Percentiles rank a stretch among this genome's conserved stretches.
phyloP scores from a whole-genome alignment of 257 asterid genomes.

The Solanum tarijense region DNA sequence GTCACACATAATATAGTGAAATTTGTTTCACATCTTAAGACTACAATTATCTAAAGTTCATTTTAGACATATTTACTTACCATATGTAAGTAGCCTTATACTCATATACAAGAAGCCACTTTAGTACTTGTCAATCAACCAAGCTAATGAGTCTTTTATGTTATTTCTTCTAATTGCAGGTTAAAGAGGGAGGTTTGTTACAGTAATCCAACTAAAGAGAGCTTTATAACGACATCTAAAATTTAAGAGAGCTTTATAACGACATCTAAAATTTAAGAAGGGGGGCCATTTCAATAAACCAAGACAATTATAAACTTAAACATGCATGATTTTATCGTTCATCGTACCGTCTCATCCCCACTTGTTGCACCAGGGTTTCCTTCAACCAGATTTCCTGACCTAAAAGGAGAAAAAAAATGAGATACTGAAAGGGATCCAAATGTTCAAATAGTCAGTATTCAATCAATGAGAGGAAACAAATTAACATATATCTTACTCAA shows the following conservation, averaged over 20 bases:
- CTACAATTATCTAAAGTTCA: neutral
- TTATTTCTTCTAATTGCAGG: neutral
- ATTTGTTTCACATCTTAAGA: neutral
- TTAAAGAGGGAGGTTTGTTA: neutral
- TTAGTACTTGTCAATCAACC: neutral
- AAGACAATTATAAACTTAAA: neutral
- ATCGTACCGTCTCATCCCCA: constrained; percentile 95
- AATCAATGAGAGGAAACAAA: neutral
- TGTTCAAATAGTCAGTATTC: neutral
- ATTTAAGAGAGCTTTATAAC: neutral
- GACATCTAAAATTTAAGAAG: neutral
- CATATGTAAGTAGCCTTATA: neutral
- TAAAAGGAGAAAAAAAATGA: constrained; percentile 18
- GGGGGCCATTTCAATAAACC: neutral
- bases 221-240: neutral
- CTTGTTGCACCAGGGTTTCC: constrained; percentile 84
- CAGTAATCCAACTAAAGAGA: neutral
- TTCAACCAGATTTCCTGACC: constrained; percentile 93
- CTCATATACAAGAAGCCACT: neutral
- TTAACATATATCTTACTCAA: neutral
- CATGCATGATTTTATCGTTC: neutral
- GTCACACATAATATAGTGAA: neutral
- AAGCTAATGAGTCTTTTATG: neutral
- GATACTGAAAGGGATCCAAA: constrained; percentile 3
- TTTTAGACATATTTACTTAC: neutral